Conservation (phyloP, 2,329 filamentous ascomycete species). For the Delphinella strobiligena region DNA sequence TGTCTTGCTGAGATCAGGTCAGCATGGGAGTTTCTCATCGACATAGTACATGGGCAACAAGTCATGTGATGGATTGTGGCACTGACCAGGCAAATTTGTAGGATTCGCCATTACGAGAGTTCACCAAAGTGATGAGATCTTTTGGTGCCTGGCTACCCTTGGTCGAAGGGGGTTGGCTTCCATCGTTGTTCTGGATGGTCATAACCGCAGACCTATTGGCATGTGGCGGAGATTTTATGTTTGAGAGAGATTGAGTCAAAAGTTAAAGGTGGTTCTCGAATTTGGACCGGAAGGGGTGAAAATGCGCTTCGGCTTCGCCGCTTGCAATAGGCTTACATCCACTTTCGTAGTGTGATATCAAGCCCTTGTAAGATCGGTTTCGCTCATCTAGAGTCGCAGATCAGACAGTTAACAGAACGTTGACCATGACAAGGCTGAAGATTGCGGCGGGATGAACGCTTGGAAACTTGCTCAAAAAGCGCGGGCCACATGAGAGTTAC, state of each 20-base stretch:
- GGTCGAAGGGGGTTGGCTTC: background rate
- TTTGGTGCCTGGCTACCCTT: background rate
- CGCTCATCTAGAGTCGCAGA: too few species aligned
- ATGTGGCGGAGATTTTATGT: too few species aligned
- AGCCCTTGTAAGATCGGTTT: too few species aligned
- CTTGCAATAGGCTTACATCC: too few species aligned
- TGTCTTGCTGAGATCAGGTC: background rate
- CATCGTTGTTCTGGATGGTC: background rate
- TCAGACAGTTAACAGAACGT: too few species aligned
- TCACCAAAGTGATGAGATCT: constrained; percentile 8
- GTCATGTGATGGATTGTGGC: background rate
- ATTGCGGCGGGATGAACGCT: background rate
- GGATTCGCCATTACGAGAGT: constrained; percentile 7
- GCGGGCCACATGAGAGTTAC: background rate
- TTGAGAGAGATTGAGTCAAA: too few species aligned
- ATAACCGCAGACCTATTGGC: background rate
- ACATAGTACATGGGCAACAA: background rate
- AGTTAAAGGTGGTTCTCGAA: too few species aligned
- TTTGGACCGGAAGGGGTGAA: too few species aligned
- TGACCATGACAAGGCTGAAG: background rate
- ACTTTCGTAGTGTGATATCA: too few species aligned
- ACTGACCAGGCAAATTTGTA: constrained; percentile 10
- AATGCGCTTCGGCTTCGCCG: too few species aligned
- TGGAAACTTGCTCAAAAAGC: background rate
- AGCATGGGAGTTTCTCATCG: background rate